phyloP scores from a whole-genome alignment of 2,329 filamentous ascomycete species.

The Colletotrichum sublineola region DNA sequence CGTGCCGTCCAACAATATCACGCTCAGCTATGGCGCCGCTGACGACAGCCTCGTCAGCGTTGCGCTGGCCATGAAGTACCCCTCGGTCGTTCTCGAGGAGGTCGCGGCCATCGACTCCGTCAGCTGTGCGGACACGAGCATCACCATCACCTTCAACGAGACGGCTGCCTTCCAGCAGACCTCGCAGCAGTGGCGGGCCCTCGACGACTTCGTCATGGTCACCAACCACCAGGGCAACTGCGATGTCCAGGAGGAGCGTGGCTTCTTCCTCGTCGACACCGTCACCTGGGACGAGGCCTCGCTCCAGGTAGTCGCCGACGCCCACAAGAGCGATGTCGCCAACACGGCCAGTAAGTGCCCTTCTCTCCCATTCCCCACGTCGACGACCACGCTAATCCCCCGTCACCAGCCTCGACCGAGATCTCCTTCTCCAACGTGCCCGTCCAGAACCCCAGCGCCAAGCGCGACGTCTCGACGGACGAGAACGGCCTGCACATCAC shows the following conservation, averaged over 20 bases:
- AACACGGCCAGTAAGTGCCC: conserved; percentile 44
- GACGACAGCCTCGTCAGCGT: conserved; percentile 66
- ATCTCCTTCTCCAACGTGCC: conserved; percentile 44
- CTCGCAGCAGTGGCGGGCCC: conserved; percentile 41
- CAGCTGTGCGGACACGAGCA: conserved; percentile 67
- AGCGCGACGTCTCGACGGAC: conserved; percentile 43
- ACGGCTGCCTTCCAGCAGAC: conserved; percentile 44
- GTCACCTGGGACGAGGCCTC: conserved; percentile 37
- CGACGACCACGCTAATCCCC: background rate
- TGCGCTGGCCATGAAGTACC: conserved; percentile 60
- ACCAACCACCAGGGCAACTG: conserved; percentile 46
- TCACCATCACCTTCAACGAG: conserved; percentile 44
- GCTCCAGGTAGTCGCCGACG: conserved; percentile 43
- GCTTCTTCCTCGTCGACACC: conserved; percentile 45
- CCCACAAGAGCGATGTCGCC: conserved; percentile 45
- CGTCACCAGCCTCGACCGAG: conserved; percentile 33
- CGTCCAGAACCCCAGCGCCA: conserved; percentile 31
- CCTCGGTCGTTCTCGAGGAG: conserved; percentile 45
- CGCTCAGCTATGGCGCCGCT: conserved; percentile 46
- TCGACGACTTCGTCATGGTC: conserved; percentile 45
- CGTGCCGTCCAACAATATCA: conserved; percentile 55
- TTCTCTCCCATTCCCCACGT: background rate
- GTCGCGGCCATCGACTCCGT: conserved; percentile 66
- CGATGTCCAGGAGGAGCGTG: conserved; percentile 44
- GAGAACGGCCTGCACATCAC: conserved; percentile 44